phyloP scores from a whole-genome alignment of 2,329 filamentous ascomycete genomes.

The Emmonsia crescens region DNA sequence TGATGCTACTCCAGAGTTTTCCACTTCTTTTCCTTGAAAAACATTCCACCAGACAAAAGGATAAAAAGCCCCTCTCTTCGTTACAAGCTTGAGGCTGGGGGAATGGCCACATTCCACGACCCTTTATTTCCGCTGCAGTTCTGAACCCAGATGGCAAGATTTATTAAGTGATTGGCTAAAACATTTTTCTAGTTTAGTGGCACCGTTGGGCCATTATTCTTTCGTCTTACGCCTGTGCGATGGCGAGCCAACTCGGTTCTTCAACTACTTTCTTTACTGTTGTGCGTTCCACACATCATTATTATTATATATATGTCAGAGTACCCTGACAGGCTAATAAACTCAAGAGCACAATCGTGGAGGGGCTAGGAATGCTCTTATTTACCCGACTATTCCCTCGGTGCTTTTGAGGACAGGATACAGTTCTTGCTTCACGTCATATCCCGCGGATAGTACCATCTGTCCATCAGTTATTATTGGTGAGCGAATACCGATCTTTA shows the following conservation, averaged over 20 bases:
- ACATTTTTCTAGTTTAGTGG: neutral
- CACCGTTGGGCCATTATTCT: neutral
- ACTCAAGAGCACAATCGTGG: neutral
- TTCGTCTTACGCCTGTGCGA: neutral
- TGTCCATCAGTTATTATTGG: neutral
- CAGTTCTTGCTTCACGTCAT: neutral
- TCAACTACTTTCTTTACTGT: neutral
- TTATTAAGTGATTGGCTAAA: neutral
- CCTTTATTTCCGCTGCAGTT: neutral
- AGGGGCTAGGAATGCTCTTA: neutral
- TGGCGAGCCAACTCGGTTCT: neutral
- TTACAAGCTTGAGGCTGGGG: neutral
- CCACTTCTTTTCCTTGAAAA: neutral
- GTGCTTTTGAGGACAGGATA: neutral
- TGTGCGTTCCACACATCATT: neutral
- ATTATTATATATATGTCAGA: neutral
- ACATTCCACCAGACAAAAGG: neutral
- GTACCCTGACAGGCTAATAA: neutral
- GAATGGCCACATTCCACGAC: neutral
- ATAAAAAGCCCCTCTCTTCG: neutral
- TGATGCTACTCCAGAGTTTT: neutral
- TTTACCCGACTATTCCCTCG: neutral
- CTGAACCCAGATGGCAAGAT: neutral
- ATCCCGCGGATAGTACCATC: neutral
- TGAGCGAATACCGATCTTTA: neutral